Base-by-base conservation (phyloP, 345 rosid genomes). In the Eucalyptus caleyi region DNA sequence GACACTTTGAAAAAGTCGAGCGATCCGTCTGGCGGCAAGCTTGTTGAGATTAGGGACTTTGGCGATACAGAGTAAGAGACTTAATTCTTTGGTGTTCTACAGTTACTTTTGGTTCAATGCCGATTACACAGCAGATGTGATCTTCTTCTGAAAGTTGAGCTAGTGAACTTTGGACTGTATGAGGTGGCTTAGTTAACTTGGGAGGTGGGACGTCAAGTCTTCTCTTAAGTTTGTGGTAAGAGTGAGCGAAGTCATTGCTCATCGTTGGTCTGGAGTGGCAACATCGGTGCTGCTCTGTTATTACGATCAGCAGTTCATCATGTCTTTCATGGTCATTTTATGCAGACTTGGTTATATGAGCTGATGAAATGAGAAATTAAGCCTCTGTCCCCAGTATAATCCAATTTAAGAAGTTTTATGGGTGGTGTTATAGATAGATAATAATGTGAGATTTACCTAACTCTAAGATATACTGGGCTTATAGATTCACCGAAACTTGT, bases 1-100 rank as follows among this genome's bases (percentile, higher is more conserved):
- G 99, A 97, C 87, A 89, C 97, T 18, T 91, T 96, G 88, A 97
- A 96, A 92, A 96, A 94, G 93, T 96, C 94, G 8, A 90, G 94
- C 24, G 94, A 93, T 91, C 92, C 95, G 21, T 95, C 97, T 32
- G 95, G 89, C 45, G 97, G 92, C 49, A 86, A 87, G 77, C 93
- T 95, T 91, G 83, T 91, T 51, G 95, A 93, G 88, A 93, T 96
- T 87, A 94, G 88, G 54, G 97, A 96, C 92, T 87, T 91, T 72
- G 94, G 95, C 69, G 99, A 95, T 89, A 91, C 96, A 88, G 50
- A 90, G 98, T 96, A 95, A 93, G 96, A 50, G 9, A 49, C 45
- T 72, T 72, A 27, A 11, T 72, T 37, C 83, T 37, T 37, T 6
- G 45, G 83, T 72, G 45, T 37, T 69, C 3, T 72, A 19, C 5